phyloP scores from a whole-genome alignment of 2,329 filamentous ascomycete genomes.

The Diaporthe longicolla region DNA sequence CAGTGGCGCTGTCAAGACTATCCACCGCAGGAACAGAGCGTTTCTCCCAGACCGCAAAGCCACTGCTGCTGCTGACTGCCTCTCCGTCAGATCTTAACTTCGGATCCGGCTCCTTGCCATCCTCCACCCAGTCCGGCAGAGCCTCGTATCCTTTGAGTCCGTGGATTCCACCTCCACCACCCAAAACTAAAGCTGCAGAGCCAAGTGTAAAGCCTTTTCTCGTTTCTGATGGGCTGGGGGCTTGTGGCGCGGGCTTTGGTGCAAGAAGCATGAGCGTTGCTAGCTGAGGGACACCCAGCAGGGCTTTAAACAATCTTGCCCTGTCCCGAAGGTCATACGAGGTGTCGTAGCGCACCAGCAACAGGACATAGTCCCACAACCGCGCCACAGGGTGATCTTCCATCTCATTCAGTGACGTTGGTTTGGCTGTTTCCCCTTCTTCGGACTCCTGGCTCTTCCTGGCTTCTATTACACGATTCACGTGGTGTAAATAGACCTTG shows the following conservation, averaged over 20 bases:
- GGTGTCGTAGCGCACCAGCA: conserved; percentile 91
- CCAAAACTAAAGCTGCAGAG: conserved; percentile 87
- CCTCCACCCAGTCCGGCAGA: conserved; percentile 87
- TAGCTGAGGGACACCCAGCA: conserved; percentile 87
- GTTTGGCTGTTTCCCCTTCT: conserved; percentile 48
- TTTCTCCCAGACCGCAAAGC: conserved; percentile 57
- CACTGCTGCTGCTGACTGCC: conserved; percentile 50
- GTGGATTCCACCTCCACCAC: conserved; percentile 79
- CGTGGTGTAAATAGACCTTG: conserved; percentile 94
- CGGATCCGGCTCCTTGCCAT: conserved; percentile 84
- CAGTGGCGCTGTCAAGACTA: conserved; percentile 71
- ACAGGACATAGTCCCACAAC: conserved; percentile 87
- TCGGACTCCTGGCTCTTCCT: conserved; percentile 60
- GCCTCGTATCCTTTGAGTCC: conserved; percentile 84
- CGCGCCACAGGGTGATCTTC: conserved; percentile 78
- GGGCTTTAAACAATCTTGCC: conserved; percentile 86
- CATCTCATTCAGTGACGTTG: conserved; percentile 53
- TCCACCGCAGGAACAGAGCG: conserved; percentile 71
- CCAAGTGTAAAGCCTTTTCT: conserved; percentile 85
- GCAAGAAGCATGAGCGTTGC: conserved; percentile 92
- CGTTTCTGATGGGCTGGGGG: conserved; percentile 88
- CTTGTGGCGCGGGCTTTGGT: conserved; percentile 93
- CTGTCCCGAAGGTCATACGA: conserved; percentile 96
- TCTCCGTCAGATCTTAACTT: conserved; percentile 74
- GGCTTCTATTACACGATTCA: conserved; percentile 67